These are phyloP conservation scores for Saccharomycopsis malanga DNA, from an alignment of 805 yeast species.

Conservation along the genomic window DNA sequence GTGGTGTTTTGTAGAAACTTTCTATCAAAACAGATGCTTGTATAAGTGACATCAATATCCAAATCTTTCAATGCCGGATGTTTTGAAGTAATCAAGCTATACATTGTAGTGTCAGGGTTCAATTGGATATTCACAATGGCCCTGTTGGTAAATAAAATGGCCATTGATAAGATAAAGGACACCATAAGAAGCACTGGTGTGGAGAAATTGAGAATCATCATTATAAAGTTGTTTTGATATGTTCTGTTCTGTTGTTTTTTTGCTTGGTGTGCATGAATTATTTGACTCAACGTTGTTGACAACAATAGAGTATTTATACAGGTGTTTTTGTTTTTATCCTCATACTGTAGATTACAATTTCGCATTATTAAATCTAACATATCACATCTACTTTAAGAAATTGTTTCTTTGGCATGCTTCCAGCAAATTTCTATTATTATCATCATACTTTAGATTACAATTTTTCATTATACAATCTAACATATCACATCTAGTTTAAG, in stretches of 20 bases:
- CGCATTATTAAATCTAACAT: too few species aligned
- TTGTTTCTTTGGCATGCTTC: too few species aligned
- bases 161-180: constrained; percentile 8
- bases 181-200: constrained; percentile 7
- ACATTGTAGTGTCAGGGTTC: constrained; percentile 10
- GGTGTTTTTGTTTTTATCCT: neutral
- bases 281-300: neutral
- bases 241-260: neutral
- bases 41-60: constrained; percentile 7
- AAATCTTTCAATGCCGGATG: constrained; percentile 41
- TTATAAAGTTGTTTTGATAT: neutral
- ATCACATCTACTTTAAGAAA: too few species aligned
- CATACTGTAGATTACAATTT: neutral
- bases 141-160: constrained; percentile 4
- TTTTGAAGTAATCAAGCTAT: constrained; percentile 27
- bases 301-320: neutral
- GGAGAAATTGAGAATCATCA: neutral
- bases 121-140: constrained; percentile 7
- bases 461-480: too few species aligned
- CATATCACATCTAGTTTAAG: too few species aligned
- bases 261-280: neutral
- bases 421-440: too few species aligned
- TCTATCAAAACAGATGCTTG: constrained; percentile 12
- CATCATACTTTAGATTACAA: too few species aligned
- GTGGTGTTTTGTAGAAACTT: too few species aligned